Evolutionary conservation across 2,329 filamentous ascomycete species (phyloP).

Genomic region (Exophiala xenobiotica): DNA sequence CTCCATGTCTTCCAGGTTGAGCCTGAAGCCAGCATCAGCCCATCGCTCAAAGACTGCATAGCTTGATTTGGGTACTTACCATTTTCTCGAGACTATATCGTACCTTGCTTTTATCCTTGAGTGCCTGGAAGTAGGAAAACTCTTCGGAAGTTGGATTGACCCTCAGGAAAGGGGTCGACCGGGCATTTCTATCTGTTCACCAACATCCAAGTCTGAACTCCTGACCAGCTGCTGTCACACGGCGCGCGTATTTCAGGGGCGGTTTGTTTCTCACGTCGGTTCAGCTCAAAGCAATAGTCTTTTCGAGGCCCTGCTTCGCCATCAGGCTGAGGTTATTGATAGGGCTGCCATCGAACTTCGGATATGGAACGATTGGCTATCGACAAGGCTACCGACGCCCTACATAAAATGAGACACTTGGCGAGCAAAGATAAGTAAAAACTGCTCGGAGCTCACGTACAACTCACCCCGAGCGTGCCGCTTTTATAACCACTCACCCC

Average conservation of each 20-base stretch:
- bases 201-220: not conserved
- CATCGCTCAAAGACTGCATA: not conserved
- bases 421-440: not conserved
- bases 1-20: slow-evolving; percentile 9
- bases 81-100: not conserved
- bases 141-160: not conserved
- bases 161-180: too few species aligned
- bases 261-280: not conserved
- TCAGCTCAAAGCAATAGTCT: slow-evolving; percentile 1
- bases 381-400: too few species aligned
- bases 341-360: too few species aligned
- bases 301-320: not conserved
- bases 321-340: not conserved
- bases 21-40: not conserved
- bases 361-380: too few species aligned
- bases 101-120: not conserved
- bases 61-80: not conserved
- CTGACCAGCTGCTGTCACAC: not conserved
- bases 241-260: not conserved
- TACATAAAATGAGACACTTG: not conserved
- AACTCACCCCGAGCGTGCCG: not conserved
- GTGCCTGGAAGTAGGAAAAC: not conserved
- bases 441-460: not conserved
- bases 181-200: not conserved
- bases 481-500: not conserved